Evolutionary conservation across 805 yeast genomes (phyloP).

Genomic region (Candida piceae): DNA sequence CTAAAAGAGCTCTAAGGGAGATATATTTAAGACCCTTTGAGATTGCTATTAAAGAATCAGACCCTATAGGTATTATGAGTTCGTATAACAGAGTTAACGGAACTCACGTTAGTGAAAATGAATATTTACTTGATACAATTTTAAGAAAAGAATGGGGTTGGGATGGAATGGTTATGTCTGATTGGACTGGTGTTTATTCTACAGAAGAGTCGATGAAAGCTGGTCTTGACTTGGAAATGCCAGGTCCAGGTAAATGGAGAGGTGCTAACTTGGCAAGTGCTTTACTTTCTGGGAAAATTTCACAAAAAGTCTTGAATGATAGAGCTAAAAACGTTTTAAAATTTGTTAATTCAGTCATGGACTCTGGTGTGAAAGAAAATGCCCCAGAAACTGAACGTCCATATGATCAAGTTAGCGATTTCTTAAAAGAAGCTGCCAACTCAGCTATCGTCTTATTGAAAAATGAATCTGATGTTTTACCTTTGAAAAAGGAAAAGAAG

Average conservation of each 20-base stretch:
- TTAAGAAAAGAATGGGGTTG: constrained; percentile 54
- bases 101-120: constrained; percentile 46
- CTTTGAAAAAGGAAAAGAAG: constrained; percentile 37
- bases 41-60: constrained; percentile 46
- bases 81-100: constrained; percentile 62
- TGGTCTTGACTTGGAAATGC: constrained; percentile 65
- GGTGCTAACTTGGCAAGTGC: constrained; percentile 35
- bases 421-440: constrained; percentile 41
- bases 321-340: constrained; percentile 44
- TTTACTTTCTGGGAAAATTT: constrained; percentile 37
- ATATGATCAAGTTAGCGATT: constrained; percentile 41
- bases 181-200: constrained; percentile 59
- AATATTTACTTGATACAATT: constrained; percentile 38
- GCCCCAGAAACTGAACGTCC: constrained; percentile 34
- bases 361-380: constrained; percentile 37
- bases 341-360: constrained; percentile 39
- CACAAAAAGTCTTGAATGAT: constrained; percentile 37
- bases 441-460: constrained; percentile 54
- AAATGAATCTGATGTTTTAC: constrained; percentile 43
- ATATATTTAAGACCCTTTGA: constrained; percentile 61
- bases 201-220: constrained; percentile 42
- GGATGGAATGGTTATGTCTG: constrained; percentile 55
- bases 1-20: constrained; percentile 61
- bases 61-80: constrained; percentile 56
- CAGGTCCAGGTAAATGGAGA: constrained; percentile 45